Base-by-base conservation (phyloP, 2,329 filamentous ascomycete genomes). In the Xylaria sp. region DNA sequence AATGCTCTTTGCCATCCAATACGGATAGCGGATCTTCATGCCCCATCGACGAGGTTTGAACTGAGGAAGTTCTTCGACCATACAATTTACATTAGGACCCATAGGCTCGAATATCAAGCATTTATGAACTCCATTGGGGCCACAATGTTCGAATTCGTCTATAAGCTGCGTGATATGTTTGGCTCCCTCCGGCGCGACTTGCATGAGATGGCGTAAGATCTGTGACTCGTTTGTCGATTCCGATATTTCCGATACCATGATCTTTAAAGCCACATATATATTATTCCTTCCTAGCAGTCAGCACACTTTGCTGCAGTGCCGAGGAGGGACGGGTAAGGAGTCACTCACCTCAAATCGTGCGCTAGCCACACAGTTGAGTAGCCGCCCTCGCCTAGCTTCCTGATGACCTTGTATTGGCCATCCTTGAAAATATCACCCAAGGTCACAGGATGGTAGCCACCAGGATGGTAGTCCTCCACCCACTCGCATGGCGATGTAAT, bases 111-210 rank as follows among this genome's bases (percentile, higher is more conserved):
- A 77, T 6, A 85, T 79, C 0, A 85, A 72, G 71, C 83, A 85
- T n/a, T 76, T 70, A 69, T 86, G 83, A 2, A 38, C 75, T 11
- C 83, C 82, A 73, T 85, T 85, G 6, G 82, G 82, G 10, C 83
- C 82, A 1, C 71, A 49, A 53, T 81, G 59, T 7, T 79, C 44
- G 44, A 85, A 84, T 20, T 75, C 28, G 68, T 83, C 79, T 28
- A 80, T 66, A 26, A 83, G 51, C 26, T 68, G 74, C 46, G 81
- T 77, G 11, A 82, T 44, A 74, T 83, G 71, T 42, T 67, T 67
- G 20, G 57, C 66, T 26, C 69, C 66, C 54, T 53, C 62, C 64
- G 73, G 72, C 38, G 38, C 38, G 53, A 65, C 67, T 58, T 74
- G 11, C 10, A 42, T 61, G 49, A 74, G 48, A n/a, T 63, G 66